Evolutionary conservation across 345 rosid genomes (phyloP).

Genomic region (Aurinia saxatilis): DNA sequence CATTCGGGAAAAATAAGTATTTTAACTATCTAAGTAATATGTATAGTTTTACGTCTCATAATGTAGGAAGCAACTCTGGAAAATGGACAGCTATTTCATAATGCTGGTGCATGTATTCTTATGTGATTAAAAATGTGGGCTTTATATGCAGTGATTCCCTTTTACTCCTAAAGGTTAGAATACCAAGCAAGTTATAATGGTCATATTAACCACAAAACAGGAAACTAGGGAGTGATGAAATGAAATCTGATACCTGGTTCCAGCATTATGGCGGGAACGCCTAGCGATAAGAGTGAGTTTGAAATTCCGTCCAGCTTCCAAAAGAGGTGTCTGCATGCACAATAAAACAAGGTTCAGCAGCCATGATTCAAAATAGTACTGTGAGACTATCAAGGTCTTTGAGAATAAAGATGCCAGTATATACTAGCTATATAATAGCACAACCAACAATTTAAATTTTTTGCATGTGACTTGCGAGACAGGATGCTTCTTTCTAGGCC

Average conservation of each 20-base stretch:
- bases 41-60: background rate
- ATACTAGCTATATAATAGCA: background rate
- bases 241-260: slow-evolving; percentile 64
- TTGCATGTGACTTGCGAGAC: background rate
- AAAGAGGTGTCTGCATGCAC: slow-evolving; percentile 56
- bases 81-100: background rate
- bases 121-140: background rate
- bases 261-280: slow-evolving; percentile 97
- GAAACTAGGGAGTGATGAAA: background rate
- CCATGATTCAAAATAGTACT: background rate
- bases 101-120: background rate
- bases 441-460: background rate
- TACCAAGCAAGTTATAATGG: background rate
- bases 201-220: background rate
- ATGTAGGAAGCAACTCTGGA: background rate
- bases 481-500: background rate
- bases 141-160: background rate
- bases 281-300: slow-evolving; percentile 89
- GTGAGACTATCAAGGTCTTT: background rate
- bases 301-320: slow-evolving; percentile 70
- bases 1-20: background rate
- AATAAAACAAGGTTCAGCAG: slow-evolving; percentile 18
- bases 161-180: background rate
- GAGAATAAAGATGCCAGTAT: background rate
- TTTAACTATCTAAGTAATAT: background rate